Conservation (phyloP, 768 basidiomycete genomes). For the Amanita rubescens region DNA sequence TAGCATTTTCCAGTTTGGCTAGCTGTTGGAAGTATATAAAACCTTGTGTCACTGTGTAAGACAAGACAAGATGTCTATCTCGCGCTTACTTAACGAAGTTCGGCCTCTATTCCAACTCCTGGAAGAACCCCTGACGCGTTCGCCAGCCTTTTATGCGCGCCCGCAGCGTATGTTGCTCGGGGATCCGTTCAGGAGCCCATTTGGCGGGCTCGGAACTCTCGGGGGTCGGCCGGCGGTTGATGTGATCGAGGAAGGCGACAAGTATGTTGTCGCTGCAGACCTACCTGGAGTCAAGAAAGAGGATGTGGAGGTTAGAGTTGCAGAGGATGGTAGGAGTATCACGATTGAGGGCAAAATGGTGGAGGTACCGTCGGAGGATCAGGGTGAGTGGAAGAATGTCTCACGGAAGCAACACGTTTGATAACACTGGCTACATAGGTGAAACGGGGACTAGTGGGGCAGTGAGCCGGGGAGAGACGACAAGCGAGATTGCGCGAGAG, state of each 20-base stretch:
- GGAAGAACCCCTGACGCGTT: constrained; percentile 57
- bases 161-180: constrained; percentile 25
- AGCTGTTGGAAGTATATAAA: background rate
- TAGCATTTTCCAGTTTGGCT: background rate
- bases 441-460: constrained; percentile 14
- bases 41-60: background rate
- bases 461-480: constrained; percentile 17
- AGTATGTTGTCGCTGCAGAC: constrained; percentile 69
- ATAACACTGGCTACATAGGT: background rate
- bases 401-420: constrained; percentile 11
- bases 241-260: constrained; percentile 54
- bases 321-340: constrained; percentile 61
- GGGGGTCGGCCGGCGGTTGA: constrained; percentile 53
- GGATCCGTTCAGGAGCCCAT: constrained; percentile 35
- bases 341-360: constrained; percentile 63
- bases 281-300: constrained; percentile 76
- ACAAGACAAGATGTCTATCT: constrained; percentile 47
- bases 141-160: constrained; percentile 9
- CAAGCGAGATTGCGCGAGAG: constrained; percentile 50
- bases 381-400: constrained; percentile 12
- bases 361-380: constrained; percentile 14
- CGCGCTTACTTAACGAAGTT: constrained; percentile 61
- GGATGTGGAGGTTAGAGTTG: constrained; percentile 62
- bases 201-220: constrained; percentile 7
- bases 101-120: constrained; percentile 71